Percentiles rank a stretch among this genome's conserved stretches.
Evolutionary conservation across 1,139 yeast species (phyloP).

Genomic region (Meyerozyma athensensis): DNA sequence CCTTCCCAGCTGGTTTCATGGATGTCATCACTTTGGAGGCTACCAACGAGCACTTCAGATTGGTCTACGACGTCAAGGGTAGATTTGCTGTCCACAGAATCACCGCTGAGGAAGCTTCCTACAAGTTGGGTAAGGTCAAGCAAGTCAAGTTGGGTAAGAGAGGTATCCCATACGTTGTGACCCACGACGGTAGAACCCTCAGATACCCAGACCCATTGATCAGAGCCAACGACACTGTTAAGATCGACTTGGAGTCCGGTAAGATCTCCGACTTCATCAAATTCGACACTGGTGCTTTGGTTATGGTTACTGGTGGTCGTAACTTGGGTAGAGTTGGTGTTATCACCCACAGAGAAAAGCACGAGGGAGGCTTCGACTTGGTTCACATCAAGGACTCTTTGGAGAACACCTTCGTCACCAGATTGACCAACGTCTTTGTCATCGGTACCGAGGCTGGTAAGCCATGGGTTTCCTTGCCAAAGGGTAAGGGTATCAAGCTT

Average conservation of each 20-base stretch:
- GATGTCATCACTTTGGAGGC: conserved; percentile 96
- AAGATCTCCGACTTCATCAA: conserved; percentile 88
- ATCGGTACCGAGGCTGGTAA: conserved; percentile 93
- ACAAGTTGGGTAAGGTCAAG: conserved; percentile 97
- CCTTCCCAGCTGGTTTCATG: conserved; percentile 99
- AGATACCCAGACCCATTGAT: conserved; percentile 98
- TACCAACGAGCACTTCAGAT: conserved; percentile 98
- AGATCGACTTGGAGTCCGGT: conserved; percentile 93
- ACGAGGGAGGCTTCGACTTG: conserved; percentile 99
- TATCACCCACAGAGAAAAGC: conserved; percentile 97
- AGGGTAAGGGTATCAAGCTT: conserved; percentile 99
- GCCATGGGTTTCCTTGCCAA: conserved; percentile 97
- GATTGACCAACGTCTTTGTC: conserved; percentile 94
- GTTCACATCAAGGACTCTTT: conserved; percentile 97
- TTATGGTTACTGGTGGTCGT: conserved; percentile 99
- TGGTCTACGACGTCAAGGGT: conserved; percentile 96
- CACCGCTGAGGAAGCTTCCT: conserved; percentile 95
- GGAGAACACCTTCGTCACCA: conserved; percentile 97
- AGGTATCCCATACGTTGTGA: conserved; percentile 96
- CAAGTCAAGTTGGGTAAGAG: conserved; percentile 97
- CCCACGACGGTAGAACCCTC: conserved; percentile 99
- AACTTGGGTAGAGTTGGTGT: conserved; percentile 99
- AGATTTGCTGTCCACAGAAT: conserved; percentile 99
- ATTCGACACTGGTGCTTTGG: conserved; percentile 94
- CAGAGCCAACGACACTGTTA: conserved; percentile 96